Base-by-base conservation (phyloP, 352 stramenopile genomes). In the Globisporangium canariense region DNA sequence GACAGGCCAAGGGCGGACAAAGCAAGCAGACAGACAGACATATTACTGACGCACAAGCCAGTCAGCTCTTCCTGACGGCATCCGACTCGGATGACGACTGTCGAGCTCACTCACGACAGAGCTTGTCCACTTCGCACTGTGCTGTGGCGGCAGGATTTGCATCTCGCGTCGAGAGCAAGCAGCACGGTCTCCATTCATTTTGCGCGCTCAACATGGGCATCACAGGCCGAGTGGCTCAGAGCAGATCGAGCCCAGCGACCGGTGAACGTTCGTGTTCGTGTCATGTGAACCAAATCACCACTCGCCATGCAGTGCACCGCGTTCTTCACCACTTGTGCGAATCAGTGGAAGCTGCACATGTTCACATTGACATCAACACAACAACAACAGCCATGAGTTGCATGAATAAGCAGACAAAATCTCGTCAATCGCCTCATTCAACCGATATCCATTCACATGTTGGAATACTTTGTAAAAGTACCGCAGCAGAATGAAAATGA, bases 241-340 rank as follows among this genome's bases (percentile, higher is more conserved):
- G 63, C 87, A 94, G 62, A 96, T 93, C 5, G 86, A 94, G 22
- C 87, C 87, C 25, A 96, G 69, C 30, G 86, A 92, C 32, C 87
- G 82, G 41, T 87, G 78, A 14, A 94, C 25, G 25, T 28, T 81
- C 4, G 85, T 91, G 53, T 91, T 86, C 10, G 67, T 64, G 20
- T 93, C 83, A 58, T 93, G 80, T 13, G 80, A 64, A 46, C 83
- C 84, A 50, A 90, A 91, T 28, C 25, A 28, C 25, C 25, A 28
- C 25, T 28, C 25, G 25, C 0, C 25, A 28, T 28, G 25, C 88
- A 96, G 65, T 96, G 88, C n/a, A 96, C 84, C 28, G 91, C 74
- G 66, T 92, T 96, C 72, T 88, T 89, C 11, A 77, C 71, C 11
- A 96, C 88, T 62, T 96, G 83, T 47, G 93, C 77, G 58, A 91